Evolutionary conservation across 768 basidiomycete genomes (phyloP).

Genomic region (Hygrophorus russula): DNA sequence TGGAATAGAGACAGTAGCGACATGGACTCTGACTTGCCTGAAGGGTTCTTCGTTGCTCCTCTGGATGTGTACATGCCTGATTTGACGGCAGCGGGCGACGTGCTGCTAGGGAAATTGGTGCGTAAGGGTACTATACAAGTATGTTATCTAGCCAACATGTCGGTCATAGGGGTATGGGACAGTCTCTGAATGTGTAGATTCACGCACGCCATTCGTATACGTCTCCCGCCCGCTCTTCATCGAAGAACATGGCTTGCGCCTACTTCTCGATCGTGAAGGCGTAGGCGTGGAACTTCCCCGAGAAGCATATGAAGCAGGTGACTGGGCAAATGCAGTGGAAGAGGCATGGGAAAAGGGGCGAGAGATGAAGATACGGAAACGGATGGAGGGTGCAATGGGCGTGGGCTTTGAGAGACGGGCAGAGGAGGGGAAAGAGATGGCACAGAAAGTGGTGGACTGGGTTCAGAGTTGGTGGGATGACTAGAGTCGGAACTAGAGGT

Average conservation of each 20-base stretch:
- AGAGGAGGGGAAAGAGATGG: conserved; percentile 34
- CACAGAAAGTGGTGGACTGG: conserved; percentile 40
- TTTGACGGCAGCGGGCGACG: conserved; percentile 61
- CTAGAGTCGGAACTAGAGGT: conserved; percentile 1
- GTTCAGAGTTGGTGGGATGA: conserved; percentile 24
- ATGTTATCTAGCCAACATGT: conserved; percentile 1
- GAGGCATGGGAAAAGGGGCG: conserved; percentile 46
- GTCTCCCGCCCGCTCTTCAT: conserved; percentile 73
- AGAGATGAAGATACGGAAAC: conserved; percentile 34
- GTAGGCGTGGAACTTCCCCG: conserved; percentile 61
- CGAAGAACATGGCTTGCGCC: conserved; percentile 67
- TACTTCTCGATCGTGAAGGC: conserved; percentile 51
- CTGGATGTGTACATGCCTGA: conserved; percentile 78
- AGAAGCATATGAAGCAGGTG: conserved; percentile 55
- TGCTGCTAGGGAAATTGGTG: conserved; percentile 69
- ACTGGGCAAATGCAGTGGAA: conserved; percentile 52
- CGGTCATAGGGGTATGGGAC: conserved; percentile 62
- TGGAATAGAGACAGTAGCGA: conserved; percentile 19
- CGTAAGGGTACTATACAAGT: conserved; percentile 13
- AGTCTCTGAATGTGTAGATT: conserved; percentile 68
- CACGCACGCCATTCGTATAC: conserved; percentile 69
- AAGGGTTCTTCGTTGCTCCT: conserved; percentile 66
- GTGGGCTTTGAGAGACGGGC: conserved; percentile 28
- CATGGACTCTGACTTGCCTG: conserved; percentile 33
- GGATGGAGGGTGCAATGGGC: conserved; percentile 25